A percentile compares a stretch with the other conserved stretches of the same genome.
These are phyloP conservation scores for Ustilago trichophora DNA, from an alignment of 1,284 basidiomycete species.

Conservation along the genomic window DNA sequence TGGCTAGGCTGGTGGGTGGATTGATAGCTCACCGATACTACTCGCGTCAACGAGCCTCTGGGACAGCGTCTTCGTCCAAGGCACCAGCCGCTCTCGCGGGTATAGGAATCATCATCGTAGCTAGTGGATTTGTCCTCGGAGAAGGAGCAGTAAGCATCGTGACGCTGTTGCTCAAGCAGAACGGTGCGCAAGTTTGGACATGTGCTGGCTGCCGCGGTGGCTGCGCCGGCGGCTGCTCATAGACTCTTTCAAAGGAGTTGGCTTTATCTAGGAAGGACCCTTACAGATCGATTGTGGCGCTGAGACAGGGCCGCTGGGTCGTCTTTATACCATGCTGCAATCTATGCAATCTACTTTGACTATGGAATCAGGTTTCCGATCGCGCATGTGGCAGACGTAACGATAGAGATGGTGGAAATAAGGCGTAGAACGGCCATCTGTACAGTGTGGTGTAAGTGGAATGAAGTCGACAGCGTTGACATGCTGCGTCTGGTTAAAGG, in stretches of 20 bases:
- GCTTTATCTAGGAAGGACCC: too few relatives aligned
- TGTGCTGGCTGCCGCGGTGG: slow-evolving; percentile 85
- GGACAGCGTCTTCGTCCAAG: not conserved
- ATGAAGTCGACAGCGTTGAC: too few relatives aligned
- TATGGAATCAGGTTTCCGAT: too few relatives aligned
- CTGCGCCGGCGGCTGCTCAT: slow-evolving; percentile 74
- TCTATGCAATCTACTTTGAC: too few relatives aligned
- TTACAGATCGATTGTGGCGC: not conserved
- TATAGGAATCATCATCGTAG: slow-evolving; percentile 84
- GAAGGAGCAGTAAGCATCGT: slow-evolving; percentile 87
- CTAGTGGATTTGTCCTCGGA: slow-evolving; percentile 92
- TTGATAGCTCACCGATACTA: slow-evolving; percentile 74
- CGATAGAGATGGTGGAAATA: too few relatives aligned
- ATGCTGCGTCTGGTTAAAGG: too few relatives aligned
- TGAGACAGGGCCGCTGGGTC: too few relatives aligned
- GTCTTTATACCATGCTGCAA: too few relatives aligned
- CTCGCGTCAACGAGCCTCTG: slow-evolving; percentile 12
- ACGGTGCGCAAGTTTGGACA: slow-evolving; percentile 76
- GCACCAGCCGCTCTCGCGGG: slow-evolving; percentile 65
- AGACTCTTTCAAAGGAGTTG: too few relatives aligned
- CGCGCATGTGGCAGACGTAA: too few relatives aligned
- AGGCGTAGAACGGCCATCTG: too few relatives aligned
- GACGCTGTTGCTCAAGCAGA: slow-evolving; percentile 78
- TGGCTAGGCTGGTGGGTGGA: slow-evolving; percentile 89
- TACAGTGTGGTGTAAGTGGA: too few relatives aligned